Evolutionary conservation across 495 filamentous ascomycete genomes (phyloP).

Genomic region (Annulohypoxylon stygium): DNA sequence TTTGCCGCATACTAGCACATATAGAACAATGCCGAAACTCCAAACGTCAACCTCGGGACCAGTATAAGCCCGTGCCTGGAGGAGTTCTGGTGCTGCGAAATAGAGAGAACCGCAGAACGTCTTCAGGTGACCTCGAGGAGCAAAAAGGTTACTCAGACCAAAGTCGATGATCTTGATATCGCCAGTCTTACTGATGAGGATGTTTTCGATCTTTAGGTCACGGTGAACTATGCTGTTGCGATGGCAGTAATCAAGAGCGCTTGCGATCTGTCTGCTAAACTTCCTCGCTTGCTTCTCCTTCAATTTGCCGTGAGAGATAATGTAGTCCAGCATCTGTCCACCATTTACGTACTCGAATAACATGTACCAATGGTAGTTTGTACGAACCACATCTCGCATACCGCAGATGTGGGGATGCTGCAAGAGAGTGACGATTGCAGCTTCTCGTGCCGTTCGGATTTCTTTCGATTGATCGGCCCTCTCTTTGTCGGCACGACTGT

Average conservation of each 20-base stretch:
- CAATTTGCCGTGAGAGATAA: slow-evolving; percentile 96
- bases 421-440: slow-evolving; percentile 94
- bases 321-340: slow-evolving; percentile 99
- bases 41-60: slow-evolving; percentile 98
- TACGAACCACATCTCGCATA: slow-evolving; percentile 94
- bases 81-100: slow-evolving; percentile 94
- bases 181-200: slow-evolving; percentile 98
- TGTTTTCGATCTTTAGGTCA: slow-evolving; percentile 99
- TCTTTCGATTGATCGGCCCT: slow-evolving; percentile 96
- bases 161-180: slow-evolving; percentile 99
- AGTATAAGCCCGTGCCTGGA: slow-evolving; percentile 94
- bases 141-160: slow-evolving; percentile 96
- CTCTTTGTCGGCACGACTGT: slow-evolving; percentile 83
- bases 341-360: slow-evolving; percentile 99
- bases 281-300: slow-evolving; percentile 99
- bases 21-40: slow-evolving; percentile 99
- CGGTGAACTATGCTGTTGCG: slow-evolving; percentile 98
- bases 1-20: slow-evolving; percentile 97
- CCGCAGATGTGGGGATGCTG: slow-evolving; percentile 97
- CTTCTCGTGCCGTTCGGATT: slow-evolving; percentile 93
- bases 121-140: slow-evolving; percentile 86
- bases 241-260: slow-evolving; percentile 98
- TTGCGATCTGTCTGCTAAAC: slow-evolving; percentile 96
- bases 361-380: slow-evolving; percentile 99
- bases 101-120: slow-evolving; percentile 99